Conservation (phyloP, 2,329 filamentous ascomycete species). For the Aureobasidium sp. region DNA sequence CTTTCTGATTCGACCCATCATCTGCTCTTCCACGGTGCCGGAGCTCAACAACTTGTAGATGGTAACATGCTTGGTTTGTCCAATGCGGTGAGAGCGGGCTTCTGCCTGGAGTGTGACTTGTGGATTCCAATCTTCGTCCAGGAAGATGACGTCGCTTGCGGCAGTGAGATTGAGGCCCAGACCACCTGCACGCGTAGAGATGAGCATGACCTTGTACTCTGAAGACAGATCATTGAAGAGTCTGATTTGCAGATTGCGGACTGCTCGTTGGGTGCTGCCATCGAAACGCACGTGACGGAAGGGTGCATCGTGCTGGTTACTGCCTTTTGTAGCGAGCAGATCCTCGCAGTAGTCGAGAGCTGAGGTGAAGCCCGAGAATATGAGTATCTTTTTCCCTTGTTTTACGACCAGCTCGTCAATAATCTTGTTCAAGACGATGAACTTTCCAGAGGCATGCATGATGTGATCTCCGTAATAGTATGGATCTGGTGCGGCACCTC, state of each 20-base stretch:
- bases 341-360: slow-evolving; percentile 47
- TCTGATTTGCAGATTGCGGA: slow-evolving; percentile 45
- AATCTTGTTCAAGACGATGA: slow-evolving; percentile 47
- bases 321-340: slow-evolving; percentile 38
- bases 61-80: slow-evolving; percentile 46
- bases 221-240: slow-evolving; percentile 42
- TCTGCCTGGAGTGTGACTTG: slow-evolving; percentile 48
- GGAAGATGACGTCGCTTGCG: slow-evolving; percentile 48
- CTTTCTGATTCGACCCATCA: slow-evolving; percentile 51
- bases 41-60: slow-evolving; percentile 50
- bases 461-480: slow-evolving; percentile 41
- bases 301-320: slow-evolving; percentile 24
- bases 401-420: slow-evolving; percentile 42
- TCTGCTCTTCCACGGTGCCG: slow-evolving; percentile 52
- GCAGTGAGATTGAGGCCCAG: slow-evolving; percentile 48
- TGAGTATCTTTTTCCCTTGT: slow-evolving; percentile 46
- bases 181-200: slow-evolving; percentile 49
- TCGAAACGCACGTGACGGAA: slow-evolving; percentile 46
- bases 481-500: slow-evolving; percentile 37
- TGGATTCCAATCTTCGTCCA: slow-evolving; percentile 50
- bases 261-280: slow-evolving; percentile 40
- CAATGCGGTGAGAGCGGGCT: slow-evolving; percentile 47
- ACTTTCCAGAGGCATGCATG: slow-evolving; percentile 47
- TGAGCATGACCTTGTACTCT: slow-evolving; percentile 46
- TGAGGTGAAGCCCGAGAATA: slow-evolving; percentile 49